Percentiles rank a stretch among this genome's conserved stretches.
These are phyloP conservation scores for Melampsora larici-populina DNA, from an alignment of 1,284 basidiomycete genomes.

Conservation along the genomic window DNA sequence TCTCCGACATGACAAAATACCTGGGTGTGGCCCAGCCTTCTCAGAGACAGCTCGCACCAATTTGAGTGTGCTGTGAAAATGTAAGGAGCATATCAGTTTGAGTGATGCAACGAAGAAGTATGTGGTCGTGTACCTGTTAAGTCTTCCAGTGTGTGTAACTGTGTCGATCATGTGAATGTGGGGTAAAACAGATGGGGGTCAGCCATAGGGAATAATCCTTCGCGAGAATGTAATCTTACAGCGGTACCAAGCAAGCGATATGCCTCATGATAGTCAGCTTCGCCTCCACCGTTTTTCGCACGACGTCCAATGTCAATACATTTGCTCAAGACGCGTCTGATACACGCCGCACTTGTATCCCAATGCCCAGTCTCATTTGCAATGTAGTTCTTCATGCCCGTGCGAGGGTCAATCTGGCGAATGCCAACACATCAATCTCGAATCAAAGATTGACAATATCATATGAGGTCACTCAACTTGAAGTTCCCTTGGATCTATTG, in stretches of 20 bases:
- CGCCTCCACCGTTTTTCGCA: conserved; percentile 60
- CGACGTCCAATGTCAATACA: conserved; percentile 64
- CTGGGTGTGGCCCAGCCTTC: conserved; percentile 68
- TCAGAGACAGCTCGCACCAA: conserved; percentile 59
- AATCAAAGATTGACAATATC: neutral
- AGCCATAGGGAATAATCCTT: neutral
- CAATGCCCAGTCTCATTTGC: conserved; percentile 70
- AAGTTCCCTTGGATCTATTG: conserved; percentile 62
- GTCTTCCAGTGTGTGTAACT: conserved; percentile 43
- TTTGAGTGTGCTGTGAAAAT: conserved; percentile 47
- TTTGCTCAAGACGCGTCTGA: conserved; percentile 70
- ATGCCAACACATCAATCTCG: neutral
- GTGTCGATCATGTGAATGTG: neutral
- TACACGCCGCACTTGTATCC: conserved; percentile 82
- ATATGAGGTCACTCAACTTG: conserved; percentile 10
- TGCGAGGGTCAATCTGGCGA: conserved; percentile 75
- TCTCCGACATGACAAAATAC: conserved; percentile 88
- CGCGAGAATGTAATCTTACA: conserved; percentile 4
- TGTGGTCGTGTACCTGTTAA: conserved; percentile 26
- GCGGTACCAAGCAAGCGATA: conserved; percentile 40
- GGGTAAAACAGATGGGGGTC: conserved; percentile 53
- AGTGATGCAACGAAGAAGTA: neutral
- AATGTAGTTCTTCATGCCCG: conserved; percentile 96
- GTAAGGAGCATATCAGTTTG: neutral
- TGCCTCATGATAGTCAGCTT: conserved; percentile 71